phyloP scores from a whole-genome alignment of 805 yeast species.

The Suhomyces pyralidae region DNA sequence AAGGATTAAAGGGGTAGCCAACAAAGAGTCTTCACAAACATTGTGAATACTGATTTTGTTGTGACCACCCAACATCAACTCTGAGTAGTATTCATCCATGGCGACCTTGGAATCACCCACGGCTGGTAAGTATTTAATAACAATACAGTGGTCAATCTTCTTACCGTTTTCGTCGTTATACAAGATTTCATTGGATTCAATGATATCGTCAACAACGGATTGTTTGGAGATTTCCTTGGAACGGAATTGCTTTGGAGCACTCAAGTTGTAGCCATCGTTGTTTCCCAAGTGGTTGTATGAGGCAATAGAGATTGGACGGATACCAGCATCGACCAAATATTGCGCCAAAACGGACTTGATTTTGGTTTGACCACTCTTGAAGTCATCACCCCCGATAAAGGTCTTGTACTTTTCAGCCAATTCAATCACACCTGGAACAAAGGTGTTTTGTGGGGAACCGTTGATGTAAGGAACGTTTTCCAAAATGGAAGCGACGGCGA shows the following conservation, averaged over 20 bases:
- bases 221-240: constrained; percentile 93
- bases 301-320: constrained; percentile 90
- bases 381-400: constrained; percentile 95
- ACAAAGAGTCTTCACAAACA: constrained; percentile 92
- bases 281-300: constrained; percentile 96
- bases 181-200: constrained; percentile 78
- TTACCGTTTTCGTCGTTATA: constrained; percentile 79
- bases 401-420: constrained; percentile 74
- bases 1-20: constrained; percentile 92
- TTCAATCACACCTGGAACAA: constrained; percentile 92
- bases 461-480: constrained; percentile 89
- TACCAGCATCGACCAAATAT: constrained; percentile 95
- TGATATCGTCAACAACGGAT: constrained; percentile 91
- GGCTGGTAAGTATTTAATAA: constrained; percentile 89
- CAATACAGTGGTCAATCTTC: constrained; percentile 89
- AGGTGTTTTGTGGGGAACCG: constrained; percentile 97
- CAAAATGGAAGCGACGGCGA: constrained; percentile 89
- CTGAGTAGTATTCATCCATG: constrained; percentile 97
- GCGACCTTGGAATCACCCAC: constrained; percentile 97
- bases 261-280: constrained; percentile 90
- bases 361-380: constrained; percentile 95
- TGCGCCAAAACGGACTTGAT: constrained; percentile 95
- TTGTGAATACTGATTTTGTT: constrained; percentile 91
- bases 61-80: constrained; percentile 96
- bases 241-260: constrained; percentile 89